A percentile compares a stretch with the other conserved stretches of the same genome.
Conservation (phyloP, 2,329 filamentous ascomycete genomes). For the Grosmannia huntii region DNA sequence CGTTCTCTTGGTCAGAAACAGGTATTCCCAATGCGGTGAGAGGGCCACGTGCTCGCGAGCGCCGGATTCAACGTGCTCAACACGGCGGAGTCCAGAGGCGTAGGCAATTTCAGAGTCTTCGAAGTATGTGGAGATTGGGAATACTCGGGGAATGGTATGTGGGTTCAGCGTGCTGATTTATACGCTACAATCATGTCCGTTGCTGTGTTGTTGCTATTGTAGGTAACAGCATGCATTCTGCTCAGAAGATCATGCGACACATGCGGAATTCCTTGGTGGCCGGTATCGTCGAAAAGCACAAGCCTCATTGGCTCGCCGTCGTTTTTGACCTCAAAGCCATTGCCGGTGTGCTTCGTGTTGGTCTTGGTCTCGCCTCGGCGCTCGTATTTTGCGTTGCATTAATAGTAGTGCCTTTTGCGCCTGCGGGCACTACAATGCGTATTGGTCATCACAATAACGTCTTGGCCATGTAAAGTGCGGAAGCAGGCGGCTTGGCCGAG, state of each 20-base stretch:
- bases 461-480: too few relatives aligned
- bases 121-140: not conserved
- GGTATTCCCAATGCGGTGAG: too few relatives aligned
- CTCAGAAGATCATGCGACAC: too few relatives aligned
- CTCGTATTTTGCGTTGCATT: not conserved
- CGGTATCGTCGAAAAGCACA: not conserved
- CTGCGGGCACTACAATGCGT: not conserved
- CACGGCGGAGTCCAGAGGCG: too few relatives aligned
- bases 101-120: too few relatives aligned
- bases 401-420: not conserved
- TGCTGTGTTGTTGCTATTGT: not conserved
- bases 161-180: not conserved
- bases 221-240: too few relatives aligned
- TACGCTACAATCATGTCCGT: not conserved
- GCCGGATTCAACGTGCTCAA: too few relatives aligned
- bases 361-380: not conserved
- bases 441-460: not conserved
- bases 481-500: too few relatives aligned
- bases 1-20: too few relatives aligned
- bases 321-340: not conserved
- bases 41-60: too few relatives aligned
- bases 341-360: not conserved
- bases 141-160: not conserved
- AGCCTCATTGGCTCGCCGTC: not conserved
- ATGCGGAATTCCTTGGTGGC: too few relatives aligned